Base-by-base conservation (phyloP, 2,329 filamentous ascomycete species). In the Alternaria metachromatica region DNA sequence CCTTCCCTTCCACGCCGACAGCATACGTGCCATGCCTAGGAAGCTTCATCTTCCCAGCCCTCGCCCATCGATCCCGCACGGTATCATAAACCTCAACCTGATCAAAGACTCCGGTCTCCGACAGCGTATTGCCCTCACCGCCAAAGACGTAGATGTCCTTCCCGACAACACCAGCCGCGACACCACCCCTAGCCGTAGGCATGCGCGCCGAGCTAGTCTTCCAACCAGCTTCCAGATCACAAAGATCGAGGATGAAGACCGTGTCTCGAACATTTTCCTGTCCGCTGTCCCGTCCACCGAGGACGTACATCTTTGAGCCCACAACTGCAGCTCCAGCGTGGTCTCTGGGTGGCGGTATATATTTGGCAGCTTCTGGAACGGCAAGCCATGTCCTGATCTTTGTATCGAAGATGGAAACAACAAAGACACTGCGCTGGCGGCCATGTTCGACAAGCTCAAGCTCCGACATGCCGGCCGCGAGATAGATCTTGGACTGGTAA, bases 21-120 rank as follows among this genome's bases (percentile, higher is more conserved):
- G 71, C 73, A 58, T 65, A 69, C 2, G 69, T 68, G 2, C 75
- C 75, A 62, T 77, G 74, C 54, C 72, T 68, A 9, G 73, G 65
- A n/a, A 73, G 21, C 18, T 28, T 58, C 72, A 76, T 77, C 2
- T 28, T 58, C 1, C 51, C 64, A 9, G 57, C 33, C 30, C 30
- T 64, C 44, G 54, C 51, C 75, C 75, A 78, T 5, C 12, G 44
- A 28, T 75, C 63, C 2, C 3, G 56, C 11, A 37, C 57, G 3
- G 63, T 62, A 68, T 76, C 72, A 57, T 71, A 76, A 1, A 62
- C 68, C 63, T 76, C 69, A 4, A 63, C 62, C 20, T 68, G 28
- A 54, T 70, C 62, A 46, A 73, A 76, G 2, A 74, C 65, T 3
- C 69, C 68, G 37, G 54, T 62, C 26, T 67, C 51, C 21, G 30